Evolutionary conservation across 495 filamentous ascomycete genomes (phyloP).

Genomic region (Penicillium lividum): DNA sequence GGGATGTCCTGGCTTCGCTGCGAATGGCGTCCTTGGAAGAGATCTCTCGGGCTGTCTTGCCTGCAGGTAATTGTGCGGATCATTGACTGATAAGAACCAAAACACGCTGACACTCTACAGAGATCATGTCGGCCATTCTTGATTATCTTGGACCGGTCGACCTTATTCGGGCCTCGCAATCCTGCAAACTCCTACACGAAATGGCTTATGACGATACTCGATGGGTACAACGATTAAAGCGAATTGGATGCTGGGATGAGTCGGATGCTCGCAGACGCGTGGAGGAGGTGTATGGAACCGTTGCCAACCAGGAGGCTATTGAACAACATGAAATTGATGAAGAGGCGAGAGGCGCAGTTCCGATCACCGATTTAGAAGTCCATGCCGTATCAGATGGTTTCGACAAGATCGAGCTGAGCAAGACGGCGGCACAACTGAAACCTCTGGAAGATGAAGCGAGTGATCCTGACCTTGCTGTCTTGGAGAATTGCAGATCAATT

Average conservation of each 20-base stretch:
- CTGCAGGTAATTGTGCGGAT: constrained; percentile 61
- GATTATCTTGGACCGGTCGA: constrained; percentile 85
- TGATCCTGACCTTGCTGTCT: constrained; percentile 59
- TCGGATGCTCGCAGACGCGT: constrained; percentile 75
- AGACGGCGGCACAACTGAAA: constrained; percentile 20
- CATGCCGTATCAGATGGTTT: constrained; percentile 62
- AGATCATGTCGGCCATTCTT: constrained; percentile 85
- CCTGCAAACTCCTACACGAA: constrained; percentile 86
- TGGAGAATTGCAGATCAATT: constrained; percentile 72
- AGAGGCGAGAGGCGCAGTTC: constrained; percentile 17
- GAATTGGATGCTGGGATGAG: constrained; percentile 94
- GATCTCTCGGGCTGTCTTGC: constrained; percentile 71
- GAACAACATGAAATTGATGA: constrained; percentile 49
- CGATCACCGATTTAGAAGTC: constrained; percentile 21
- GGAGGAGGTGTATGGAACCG: constrained; percentile 70
- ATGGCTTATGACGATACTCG: constrained; percentile 99
- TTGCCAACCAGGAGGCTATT: constrained; percentile 59
- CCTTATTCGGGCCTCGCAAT: constrained; percentile 81
- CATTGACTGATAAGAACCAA: background rate
- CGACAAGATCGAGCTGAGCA: constrained; percentile 60
- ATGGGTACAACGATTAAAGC: constrained; percentile 82
- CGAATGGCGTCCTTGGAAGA: constrained; percentile 74
- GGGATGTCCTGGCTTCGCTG: constrained; percentile 70
- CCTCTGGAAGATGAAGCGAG: constrained; percentile 20
- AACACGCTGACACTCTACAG: constrained; percentile 43